Percentiles rank a stretch among this genome's conserved stretches.
Evolutionary conservation across 2,329 filamentous ascomycete species (phyloP).

Genomic region (Graphilbum ipis-grandicollis): DNA sequence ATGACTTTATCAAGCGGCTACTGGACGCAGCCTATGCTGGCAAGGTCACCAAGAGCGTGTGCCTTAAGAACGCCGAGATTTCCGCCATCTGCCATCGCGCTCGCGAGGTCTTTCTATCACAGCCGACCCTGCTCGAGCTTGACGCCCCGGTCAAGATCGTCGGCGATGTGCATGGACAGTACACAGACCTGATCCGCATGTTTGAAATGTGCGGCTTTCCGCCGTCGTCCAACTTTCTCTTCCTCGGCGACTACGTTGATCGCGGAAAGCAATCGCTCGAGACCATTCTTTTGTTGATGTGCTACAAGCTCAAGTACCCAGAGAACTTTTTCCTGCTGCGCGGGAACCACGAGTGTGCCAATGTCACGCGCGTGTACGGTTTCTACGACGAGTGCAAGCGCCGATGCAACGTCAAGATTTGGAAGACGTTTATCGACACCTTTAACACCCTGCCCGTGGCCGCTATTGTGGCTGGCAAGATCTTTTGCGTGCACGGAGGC

Average conservation of each 20-base stretch:
- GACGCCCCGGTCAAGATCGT: slow-evolving; percentile 96
- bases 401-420: slow-evolving; percentile 88
- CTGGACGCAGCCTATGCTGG: slow-evolving; percentile 89
- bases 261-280: slow-evolving; percentile 91
- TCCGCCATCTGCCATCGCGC: slow-evolving; percentile 81
- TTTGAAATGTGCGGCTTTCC: slow-evolving; percentile 99
- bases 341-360: slow-evolving; percentile 93
- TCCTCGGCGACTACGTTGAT: slow-evolving; percentile 92
- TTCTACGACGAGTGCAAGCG: slow-evolving; percentile 98
- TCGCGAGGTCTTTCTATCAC: slow-evolving; percentile 75
- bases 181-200: slow-evolving; percentile 87
- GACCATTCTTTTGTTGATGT: slow-evolving; percentile 80
- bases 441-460: slow-evolving; percentile 94
- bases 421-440: slow-evolving; percentile 94
- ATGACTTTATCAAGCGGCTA: slow-evolving; percentile 91
- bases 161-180: slow-evolving; percentile 91
- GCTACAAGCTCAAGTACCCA: slow-evolving; percentile 94
- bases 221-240: slow-evolving; percentile 79
- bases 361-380: slow-evolving; percentile 86
- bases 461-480: slow-evolving; percentile 92
- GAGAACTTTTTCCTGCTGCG: slow-evolving; percentile 94
- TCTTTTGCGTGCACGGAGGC: slow-evolving; percentile 93
- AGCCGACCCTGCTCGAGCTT: slow-evolving; percentile 81
- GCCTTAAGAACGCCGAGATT: slow-evolving; percentile 94
- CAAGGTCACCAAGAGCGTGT: slow-evolving; percentile 95